Evolutionary conservation across 179 eudicot species (phyloP), one percentile per base, ranked within the genome.

Genomic region (Monotropa hypopitys): DNA sequence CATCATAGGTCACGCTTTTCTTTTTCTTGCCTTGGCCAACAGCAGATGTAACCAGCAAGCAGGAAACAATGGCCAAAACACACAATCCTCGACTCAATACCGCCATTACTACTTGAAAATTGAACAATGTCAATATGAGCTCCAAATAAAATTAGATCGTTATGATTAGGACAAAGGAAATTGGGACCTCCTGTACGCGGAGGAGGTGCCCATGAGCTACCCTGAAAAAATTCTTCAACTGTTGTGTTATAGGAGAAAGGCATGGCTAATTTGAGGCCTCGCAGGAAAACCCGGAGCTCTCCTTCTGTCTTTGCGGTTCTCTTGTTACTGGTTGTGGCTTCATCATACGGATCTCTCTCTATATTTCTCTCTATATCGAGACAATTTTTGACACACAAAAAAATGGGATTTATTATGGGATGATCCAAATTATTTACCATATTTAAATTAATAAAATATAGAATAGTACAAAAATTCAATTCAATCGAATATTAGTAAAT

Each of bases 1-100:
- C 81, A 76, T 94, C 98, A 40, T 88, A 94, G 2, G 88, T 78
- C 49, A 93, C 86, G 35, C 75, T 53, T 12, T 21, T 69, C 49
- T 53, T 7, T 15, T 23, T 72, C 13, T 47, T 33, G 23, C 35
- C 82, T 42, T 53, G 54, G 49, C 18, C 80, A 56, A 63, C 49
- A 10, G 38, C 59, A 7, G 74, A 56, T 4, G 72, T 43, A 6
- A 70, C 75, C 23, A 75, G 6, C 70, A 81, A 61, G 67, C 67
- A 68, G 20, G 33, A 65, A 43, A 85, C 12, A 20, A 80, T 54
- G 38, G 50, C 33, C 23, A 82, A 40, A 15, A 80, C 1, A 42
- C 77, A 66, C n/a, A 65, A 28, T 18, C 67, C 26, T 72, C 30
- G 74, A 40, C 46, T 43, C 51, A 23, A 23, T 4, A 5, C 33